A percentile compares a stretch with the other conserved stretches of the same genome.
Evolutionary conservation across 495 filamentous ascomycete species (phyloP).

Genomic region (Annulohypoxylon moriforme): DNA sequence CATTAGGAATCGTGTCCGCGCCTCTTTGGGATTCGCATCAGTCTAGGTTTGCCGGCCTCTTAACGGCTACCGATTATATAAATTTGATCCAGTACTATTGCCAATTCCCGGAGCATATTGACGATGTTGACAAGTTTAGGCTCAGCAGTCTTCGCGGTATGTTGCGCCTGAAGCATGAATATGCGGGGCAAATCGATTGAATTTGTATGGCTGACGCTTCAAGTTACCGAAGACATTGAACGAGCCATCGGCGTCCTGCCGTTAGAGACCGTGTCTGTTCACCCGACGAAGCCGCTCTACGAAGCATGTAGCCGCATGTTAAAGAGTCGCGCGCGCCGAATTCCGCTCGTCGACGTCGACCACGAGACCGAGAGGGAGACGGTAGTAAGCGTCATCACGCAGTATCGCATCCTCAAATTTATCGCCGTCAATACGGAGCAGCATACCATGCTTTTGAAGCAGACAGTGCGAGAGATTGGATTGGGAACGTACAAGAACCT

Average conservation of each 20-base stretch:
- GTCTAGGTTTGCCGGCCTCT: slow-evolving; percentile 90
- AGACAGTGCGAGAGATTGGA: slow-evolving; percentile 84
- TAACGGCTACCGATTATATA: slow-evolving; percentile 97
- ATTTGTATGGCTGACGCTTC: slow-evolving; percentile 22
- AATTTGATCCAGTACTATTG: slow-evolving; percentile 99
- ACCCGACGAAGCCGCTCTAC: slow-evolving; percentile 89
- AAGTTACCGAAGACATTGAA: slow-evolving; percentile 80
- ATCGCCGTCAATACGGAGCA: slow-evolving; percentile 94
- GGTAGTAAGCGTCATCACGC: slow-evolving; percentile 96
- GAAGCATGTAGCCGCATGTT: slow-evolving; percentile 97
- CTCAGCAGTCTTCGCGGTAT: slow-evolving; percentile 91
- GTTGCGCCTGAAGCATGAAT: slow-evolving; percentile 27
- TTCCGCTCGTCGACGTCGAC: slow-evolving; percentile 93
- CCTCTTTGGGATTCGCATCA: slow-evolving; percentile 97
- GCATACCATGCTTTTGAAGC: slow-evolving; percentile 89
- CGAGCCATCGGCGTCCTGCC: slow-evolving; percentile 89
- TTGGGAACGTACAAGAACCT: slow-evolving; percentile 87
- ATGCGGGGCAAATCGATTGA: slow-evolving; percentile 29
- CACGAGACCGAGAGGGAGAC: slow-evolving; percentile 93
- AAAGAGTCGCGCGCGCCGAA: slow-evolving; percentile 88
- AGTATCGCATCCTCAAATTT: slow-evolving; percentile 98
- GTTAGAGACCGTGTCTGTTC: slow-evolving; percentile 94
- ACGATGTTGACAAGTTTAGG: slow-evolving; percentile 92
- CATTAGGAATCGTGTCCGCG: slow-evolving; percentile 92
- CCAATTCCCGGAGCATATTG: slow-evolving; percentile 92